These are phyloP conservation scores for Coemansia asiatica DNA, from an alignment of 192 early-diverging fungal species.

Conservation along the genomic window DNA sequence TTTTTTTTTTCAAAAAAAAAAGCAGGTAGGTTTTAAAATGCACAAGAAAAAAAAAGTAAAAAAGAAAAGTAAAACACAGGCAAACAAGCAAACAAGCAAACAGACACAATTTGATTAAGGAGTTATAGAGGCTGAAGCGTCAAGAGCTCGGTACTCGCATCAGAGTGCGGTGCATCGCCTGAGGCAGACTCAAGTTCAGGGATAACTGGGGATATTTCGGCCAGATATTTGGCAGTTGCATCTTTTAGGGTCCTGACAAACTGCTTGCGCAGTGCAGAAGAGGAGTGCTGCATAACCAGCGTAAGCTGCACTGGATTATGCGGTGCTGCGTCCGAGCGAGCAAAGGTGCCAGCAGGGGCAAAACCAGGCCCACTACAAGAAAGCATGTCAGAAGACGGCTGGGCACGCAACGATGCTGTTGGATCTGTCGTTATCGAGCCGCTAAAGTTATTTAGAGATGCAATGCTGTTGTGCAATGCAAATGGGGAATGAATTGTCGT, in stretches of 20 bases:
- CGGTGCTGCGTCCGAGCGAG: conserved; percentile 14
- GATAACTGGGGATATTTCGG: conserved; percentile 4
- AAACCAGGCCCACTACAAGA: background rate
- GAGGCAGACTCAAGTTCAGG: background rate
- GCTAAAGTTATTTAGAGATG: conserved; percentile 2
- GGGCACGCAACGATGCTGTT: conserved; percentile 3
- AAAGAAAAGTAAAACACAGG: background rate
- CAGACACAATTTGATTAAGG: background rate
- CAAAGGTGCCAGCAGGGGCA: conserved; percentile 1
- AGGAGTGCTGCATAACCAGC: conserved; percentile 52
- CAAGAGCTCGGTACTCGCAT: conserved; percentile 37
- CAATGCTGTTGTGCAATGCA: conserved; percentile 18
- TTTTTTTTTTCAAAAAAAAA: too few relatives aligned
- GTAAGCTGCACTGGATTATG: conserved; percentile 35
- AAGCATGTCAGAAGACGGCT: conserved; percentile 1
- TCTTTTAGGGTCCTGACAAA: conserved; percentile 52
- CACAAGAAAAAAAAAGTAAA: too few relatives aligned
- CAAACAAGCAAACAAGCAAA: background rate
- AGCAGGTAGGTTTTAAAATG: too few relatives aligned
- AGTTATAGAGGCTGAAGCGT: conserved; percentile 40
- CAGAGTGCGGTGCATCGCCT: background rate
- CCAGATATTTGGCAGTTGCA: conserved; percentile 19
- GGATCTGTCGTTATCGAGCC: conserved; percentile 8
- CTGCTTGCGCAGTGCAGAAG: conserved; percentile 41
- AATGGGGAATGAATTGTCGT: conserved; percentile 4